Evolutionary conservation across 768 basidiomycete genomes (phyloP).

Genomic region (Mycena floridula): DNA sequence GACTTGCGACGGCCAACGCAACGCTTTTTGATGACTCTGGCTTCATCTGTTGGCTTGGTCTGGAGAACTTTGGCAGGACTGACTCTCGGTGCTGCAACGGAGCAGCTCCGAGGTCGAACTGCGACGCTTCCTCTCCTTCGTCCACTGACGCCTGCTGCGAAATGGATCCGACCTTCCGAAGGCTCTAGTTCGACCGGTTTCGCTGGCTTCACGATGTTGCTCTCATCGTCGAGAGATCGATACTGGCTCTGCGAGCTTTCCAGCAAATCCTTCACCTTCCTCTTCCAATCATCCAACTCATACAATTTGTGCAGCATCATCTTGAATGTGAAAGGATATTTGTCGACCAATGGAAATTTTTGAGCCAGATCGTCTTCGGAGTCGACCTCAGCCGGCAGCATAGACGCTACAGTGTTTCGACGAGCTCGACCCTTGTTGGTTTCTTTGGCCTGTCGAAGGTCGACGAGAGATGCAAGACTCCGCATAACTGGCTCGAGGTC

Average conservation of each 20-base stretch:
- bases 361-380: slow-evolving; percentile 23
- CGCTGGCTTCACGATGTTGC: slow-evolving; percentile 13
- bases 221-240: slow-evolving; percentile 35
- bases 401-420: slow-evolving; percentile 16
- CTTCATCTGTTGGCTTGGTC: slow-evolving; percentile 11
- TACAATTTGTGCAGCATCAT: slow-evolving; percentile 66
- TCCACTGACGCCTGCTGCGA: slow-evolving; percentile 18
- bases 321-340: slow-evolving; percentile 58
- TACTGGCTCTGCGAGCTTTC: slow-evolving; percentile 49
- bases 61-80: neutral
- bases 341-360: slow-evolving; percentile 36
- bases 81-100: slow-evolving; percentile 13
- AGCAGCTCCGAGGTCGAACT: slow-evolving; percentile 28
- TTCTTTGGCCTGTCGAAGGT: slow-evolving; percentile 1
- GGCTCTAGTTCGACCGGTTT: slow-evolving; percentile 5
- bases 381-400: slow-evolving; percentile 14
- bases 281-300: slow-evolving; percentile 50
- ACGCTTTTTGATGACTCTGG: slow-evolving; percentile 46
- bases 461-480: slow-evolving; percentile 17
- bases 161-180: slow-evolving; percentile 17
- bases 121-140: slow-evolving; percentile 13
- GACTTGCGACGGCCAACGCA: slow-evolving; percentile 49
- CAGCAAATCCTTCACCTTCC: slow-evolving; percentile 47
- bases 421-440: slow-evolving; percentile 4
- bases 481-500: slow-evolving; percentile 27